These are phyloP conservation scores for Penstemon eatonii DNA, from an alignment of 257 asterid species.

Conservation along the genomic window DNA sequence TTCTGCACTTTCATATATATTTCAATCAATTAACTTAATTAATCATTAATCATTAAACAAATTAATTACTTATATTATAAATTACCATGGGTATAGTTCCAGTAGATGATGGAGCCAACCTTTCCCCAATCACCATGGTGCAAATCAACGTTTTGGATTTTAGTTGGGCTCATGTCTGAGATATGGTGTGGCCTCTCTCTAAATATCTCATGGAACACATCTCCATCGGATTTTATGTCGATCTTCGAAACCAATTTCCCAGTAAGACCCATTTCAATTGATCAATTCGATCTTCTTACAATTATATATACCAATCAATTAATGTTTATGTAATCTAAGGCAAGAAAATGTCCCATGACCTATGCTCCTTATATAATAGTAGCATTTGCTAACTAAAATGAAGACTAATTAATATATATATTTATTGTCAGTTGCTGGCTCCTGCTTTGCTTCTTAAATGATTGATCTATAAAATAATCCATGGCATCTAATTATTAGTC, in stretches of 20 bases:
- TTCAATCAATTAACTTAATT: not conserved
- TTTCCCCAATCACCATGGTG: conserved; percentile 41
- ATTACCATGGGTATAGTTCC: conserved; percentile 36
- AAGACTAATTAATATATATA: no score
- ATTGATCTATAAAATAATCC: no score
- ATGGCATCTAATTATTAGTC: no score
- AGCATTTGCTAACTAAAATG: no score
- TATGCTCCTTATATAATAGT: no score
- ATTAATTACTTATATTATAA: not conserved
- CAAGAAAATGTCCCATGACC: no score
- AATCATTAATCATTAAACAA: not conserved
- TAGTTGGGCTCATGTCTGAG: conserved; percentile 30
- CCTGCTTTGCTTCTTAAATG: no score
- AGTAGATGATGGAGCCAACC: conserved; percentile 34
- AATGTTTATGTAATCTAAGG: no score
- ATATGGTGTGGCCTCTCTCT: conserved; percentile 40
- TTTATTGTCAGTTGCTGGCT: no score
- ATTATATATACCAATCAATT: no score
- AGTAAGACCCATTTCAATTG: conserved; percentile 1
- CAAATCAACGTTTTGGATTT: conserved; percentile 33
- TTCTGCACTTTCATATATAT: conserved; percentile 25
- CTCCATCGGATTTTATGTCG: conserved; percentile 34
- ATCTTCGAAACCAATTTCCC: conserved; percentile 35
- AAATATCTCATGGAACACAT: conserved; percentile 39
- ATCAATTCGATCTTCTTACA: no score